Percentiles rank a stretch among this genome's conserved stretches.
Evolutionary conservation across 2,329 filamentous ascomycete genomes (phyloP).

Genomic region (Fusarium sterilihyphosum): DNA sequence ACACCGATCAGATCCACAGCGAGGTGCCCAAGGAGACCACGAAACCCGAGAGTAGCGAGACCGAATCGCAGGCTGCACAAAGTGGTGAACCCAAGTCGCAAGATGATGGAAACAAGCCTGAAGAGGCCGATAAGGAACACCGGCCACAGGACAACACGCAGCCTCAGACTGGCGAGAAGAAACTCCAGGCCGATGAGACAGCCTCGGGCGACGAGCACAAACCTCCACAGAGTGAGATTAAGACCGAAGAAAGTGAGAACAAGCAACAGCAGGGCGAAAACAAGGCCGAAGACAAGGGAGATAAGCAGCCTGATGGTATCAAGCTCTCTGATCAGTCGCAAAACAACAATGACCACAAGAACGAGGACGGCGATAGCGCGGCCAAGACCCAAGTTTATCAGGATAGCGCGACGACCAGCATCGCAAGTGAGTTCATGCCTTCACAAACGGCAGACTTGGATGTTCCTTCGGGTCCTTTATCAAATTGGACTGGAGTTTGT

Average conservation of each 20-base stretch:
- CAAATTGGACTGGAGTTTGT: constrained; percentile 44
- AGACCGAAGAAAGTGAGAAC: constrained; percentile 6
- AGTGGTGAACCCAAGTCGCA: not conserved
- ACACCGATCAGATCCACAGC: not conserved
- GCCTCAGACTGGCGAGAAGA: not conserved
- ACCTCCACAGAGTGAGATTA: not conserved
- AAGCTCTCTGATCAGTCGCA: constrained; percentile 2
- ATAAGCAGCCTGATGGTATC: not conserved
- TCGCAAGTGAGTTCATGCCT: not conserved
- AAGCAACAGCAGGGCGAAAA: not conserved
- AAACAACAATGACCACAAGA: constrained; percentile 8
- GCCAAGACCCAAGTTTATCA: not conserved
- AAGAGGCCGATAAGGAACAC: constrained; percentile 13
- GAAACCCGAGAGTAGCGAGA: not conserved
- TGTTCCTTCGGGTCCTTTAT: constrained; percentile 19
- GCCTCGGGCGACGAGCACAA: not conserved
- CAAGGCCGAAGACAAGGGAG: constrained; percentile 32
- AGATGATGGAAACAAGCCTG: not conserved
- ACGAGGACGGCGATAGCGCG: not conserved
- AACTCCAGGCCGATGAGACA: not conserved
- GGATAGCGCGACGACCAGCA: not conserved
- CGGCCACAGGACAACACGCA: not conserved
- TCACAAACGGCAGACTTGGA: constrained; percentile 16
- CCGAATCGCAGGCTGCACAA: not conserved
- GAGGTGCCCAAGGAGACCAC: not conserved